These are phyloP conservation scores for Colletotrichum lentis DNA, from an alignment of 2,329 filamentous ascomycete genomes.

Conservation along the genomic window DNA sequence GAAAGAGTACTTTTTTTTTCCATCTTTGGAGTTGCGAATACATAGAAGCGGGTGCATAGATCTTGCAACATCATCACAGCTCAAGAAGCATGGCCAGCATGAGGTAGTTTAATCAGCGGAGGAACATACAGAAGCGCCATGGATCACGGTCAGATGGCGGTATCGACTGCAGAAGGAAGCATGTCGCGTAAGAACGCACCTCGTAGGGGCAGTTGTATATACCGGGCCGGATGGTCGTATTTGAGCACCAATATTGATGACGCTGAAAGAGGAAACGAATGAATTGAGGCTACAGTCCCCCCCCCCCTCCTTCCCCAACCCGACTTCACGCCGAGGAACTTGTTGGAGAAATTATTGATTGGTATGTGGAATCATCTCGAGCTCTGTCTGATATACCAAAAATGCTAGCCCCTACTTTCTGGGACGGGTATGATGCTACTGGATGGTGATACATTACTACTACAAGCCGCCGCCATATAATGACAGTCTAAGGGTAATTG, in stretches of 20 bases:
- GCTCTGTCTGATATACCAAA: background rate
- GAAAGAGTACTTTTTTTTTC: conserved; percentile 13
- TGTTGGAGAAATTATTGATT: background rate
- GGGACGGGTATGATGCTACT: background rate
- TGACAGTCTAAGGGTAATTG: background rate
- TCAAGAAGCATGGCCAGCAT: conserved; percentile 22
- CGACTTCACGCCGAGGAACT: background rate
- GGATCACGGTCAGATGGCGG: background rate
- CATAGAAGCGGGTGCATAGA: conserved; percentile 38
- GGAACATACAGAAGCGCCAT: conserved; percentile 14
- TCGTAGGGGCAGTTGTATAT: conserved; percentile 26
- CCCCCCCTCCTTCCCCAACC: background rate
- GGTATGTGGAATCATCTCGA: background rate
- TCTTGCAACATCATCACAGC: conserved; percentile 31
- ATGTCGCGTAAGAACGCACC: conserved; percentile 6
- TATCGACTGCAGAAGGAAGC: background rate
- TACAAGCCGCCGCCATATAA: conserved; percentile 3
- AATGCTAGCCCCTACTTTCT: background rate
- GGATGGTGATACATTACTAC: conserved; percentile 11
- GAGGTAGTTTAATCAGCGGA: conserved; percentile 29
- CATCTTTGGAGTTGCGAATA: conserved; percentile 16
- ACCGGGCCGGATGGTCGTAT: conserved; percentile 19
- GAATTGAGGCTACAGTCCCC: conserved; percentile 7
- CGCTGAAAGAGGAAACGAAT: conserved; percentile 21
- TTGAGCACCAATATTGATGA: conserved; percentile 15